Evolutionary conservation across 2,329 filamentous ascomycete species (phyloP).

Genomic region (Rhynchosporium secalis): DNA sequence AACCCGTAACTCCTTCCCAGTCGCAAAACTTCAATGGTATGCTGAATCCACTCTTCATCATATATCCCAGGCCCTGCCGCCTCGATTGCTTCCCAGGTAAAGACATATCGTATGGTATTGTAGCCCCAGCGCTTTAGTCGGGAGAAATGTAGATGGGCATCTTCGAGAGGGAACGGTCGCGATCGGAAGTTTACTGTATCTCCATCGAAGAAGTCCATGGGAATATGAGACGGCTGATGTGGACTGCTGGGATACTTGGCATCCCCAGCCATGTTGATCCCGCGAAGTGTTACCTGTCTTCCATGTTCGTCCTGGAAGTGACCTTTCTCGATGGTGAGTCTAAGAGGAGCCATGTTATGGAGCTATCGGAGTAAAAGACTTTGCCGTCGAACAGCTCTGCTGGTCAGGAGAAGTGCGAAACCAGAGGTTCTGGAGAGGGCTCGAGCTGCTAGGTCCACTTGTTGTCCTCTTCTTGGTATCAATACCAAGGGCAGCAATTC

Average conservation of each 20-base stretch:
- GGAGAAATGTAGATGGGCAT: slow-evolving; percentile 84
- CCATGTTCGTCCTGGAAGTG: slow-evolving; percentile 80
- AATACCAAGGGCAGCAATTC: background rate
- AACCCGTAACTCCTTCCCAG: slow-evolving; percentile 89
- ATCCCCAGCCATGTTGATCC: slow-evolving; percentile 91
- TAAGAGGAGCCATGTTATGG: slow-evolving; percentile 66
- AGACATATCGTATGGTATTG: slow-evolving; percentile 94
- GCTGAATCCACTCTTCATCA: slow-evolving; percentile 89
- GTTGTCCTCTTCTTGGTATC: slow-evolving; percentile 1
- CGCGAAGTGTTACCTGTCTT: slow-evolving; percentile 83
- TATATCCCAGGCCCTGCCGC: slow-evolving; percentile 86
- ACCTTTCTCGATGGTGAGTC: slow-evolving; percentile 80
- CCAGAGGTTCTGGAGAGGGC: background rate
- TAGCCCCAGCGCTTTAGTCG: slow-evolving; percentile 87
- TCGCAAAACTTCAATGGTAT: slow-evolving; percentile 82
- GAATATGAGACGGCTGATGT: slow-evolving; percentile 75
- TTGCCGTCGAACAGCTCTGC: background rate
- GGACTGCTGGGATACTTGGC: slow-evolving; percentile 85
- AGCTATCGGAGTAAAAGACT: background rate
- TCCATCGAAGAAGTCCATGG: slow-evolving; percentile 83
- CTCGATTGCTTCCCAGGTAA: slow-evolving; percentile 99
- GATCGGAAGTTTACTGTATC: slow-evolving; percentile 88
- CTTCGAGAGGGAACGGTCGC: slow-evolving; percentile 78
- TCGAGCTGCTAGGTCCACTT: slow-evolving; percentile 10
- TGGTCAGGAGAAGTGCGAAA: background rate